Conservation (phyloP, 352 stramenopile genomes). For the Phytophthora vignae region DNA sequence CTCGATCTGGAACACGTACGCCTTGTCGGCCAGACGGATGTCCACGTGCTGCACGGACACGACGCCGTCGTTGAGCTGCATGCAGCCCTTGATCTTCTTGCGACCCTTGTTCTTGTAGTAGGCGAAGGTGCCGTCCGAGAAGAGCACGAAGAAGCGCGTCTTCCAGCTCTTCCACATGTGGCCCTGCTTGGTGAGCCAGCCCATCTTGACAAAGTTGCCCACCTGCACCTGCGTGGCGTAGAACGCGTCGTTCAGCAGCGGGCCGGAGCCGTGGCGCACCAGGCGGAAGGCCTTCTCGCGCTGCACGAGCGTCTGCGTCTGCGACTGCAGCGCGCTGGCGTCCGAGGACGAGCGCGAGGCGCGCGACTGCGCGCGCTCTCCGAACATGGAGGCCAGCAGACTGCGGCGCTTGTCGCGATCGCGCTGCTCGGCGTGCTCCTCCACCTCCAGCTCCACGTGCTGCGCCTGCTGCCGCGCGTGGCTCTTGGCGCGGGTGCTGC, state of each 20-base stretch:
- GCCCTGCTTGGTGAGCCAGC: slow-evolving; percentile 86
- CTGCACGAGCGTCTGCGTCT: slow-evolving; percentile 31
- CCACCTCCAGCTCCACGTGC: slow-evolving; percentile 44
- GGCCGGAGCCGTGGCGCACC: slow-evolving; percentile 64
- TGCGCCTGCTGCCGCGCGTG: slow-evolving; percentile 16
- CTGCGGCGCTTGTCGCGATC: slow-evolving; percentile 34
- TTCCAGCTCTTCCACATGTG: slow-evolving; percentile 92
- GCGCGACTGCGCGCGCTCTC: slow-evolving; percentile 17
- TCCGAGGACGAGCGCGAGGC: slow-evolving; percentile 40
- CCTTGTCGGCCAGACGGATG: slow-evolving; percentile 63
- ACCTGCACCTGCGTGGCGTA: slow-evolving; percentile 71
- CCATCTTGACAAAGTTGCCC: slow-evolving; percentile 84
- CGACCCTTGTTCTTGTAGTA: slow-evolving; percentile 86
- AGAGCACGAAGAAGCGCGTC: slow-evolving; percentile 87
- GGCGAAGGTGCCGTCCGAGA: slow-evolving; percentile 79
- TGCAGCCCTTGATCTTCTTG: slow-evolving; percentile 83
- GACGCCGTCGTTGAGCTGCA: slow-evolving; percentile 87
- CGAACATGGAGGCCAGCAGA: slow-evolving; percentile 39
- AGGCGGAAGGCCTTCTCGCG: slow-evolving; percentile 53
- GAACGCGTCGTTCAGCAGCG: slow-evolving; percentile 71
- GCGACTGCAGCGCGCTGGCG: slow-evolving; percentile 6
- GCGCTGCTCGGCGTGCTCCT: slow-evolving; percentile 30
- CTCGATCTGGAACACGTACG: slow-evolving; percentile 85
- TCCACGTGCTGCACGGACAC: slow-evolving; percentile 86
- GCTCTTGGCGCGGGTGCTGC: slow-evolving; percentile 13